phyloP scores from a whole-genome alignment of 495 filamentous ascomycete species.

The Neurospora sp. region DNA sequence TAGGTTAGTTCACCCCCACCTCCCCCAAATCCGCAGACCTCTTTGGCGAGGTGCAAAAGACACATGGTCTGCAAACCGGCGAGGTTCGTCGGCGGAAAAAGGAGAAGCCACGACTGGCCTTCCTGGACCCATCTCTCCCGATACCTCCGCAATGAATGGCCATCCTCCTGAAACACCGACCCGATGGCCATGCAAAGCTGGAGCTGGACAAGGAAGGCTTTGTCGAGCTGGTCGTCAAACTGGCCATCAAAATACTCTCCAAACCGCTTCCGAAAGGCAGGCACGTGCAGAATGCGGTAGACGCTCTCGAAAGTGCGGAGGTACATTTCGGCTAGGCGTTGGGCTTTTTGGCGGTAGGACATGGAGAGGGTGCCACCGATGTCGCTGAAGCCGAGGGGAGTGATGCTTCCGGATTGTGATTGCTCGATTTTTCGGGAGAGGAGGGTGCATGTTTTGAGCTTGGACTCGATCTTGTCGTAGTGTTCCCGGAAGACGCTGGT shows the following conservation, averaged over 20 bases:
- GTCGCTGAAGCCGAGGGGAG: not conserved
- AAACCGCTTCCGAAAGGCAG: conserved; percentile 42
- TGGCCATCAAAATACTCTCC: conserved; percentile 21
- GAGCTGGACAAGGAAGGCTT: conserved; percentile 45
- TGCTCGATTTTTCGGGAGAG: not conserved
- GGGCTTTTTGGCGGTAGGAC: conserved; percentile 13
- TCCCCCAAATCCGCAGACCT: conserved; percentile 29
- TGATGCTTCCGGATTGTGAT: not conserved
- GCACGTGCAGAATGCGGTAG: conserved; percentile 43
- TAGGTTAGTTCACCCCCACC: conserved; percentile 48
- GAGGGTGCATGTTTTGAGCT: not conserved
- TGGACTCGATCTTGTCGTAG: not conserved
- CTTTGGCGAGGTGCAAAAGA: conserved; percentile 48
- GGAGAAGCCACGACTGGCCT: conserved; percentile 50
- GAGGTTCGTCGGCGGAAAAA: conserved; percentile 34
- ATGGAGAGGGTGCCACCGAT: not conserved
- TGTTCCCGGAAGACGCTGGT: not conserved
- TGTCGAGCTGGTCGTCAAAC: not conserved
- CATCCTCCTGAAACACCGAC: conserved; percentile 42
- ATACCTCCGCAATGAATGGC: conserved; percentile 34
- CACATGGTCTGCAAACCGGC: conserved; percentile 48
- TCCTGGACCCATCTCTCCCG: conserved; percentile 54
- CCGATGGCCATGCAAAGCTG: conserved; percentile 58
- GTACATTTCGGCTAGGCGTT: conserved; percentile 41
- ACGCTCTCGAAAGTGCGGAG: conserved; percentile 39